Evolutionary conservation across 106 monocot genomes (phyloP).

Genomic region (Phalaenopsis equestris): DNA sequence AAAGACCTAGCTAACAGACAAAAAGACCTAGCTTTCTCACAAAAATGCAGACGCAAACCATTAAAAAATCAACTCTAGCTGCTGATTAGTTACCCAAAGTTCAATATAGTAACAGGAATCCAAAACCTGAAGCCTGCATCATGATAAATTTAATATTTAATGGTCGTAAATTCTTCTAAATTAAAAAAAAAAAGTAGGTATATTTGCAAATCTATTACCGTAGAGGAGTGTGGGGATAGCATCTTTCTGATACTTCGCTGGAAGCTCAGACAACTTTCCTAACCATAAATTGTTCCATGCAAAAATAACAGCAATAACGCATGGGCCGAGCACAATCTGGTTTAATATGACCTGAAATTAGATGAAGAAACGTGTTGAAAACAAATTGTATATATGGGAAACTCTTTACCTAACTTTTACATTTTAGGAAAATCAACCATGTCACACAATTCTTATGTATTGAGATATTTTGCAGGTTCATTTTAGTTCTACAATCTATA

Average conservation of each 20-base stretch:
- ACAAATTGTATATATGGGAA: background rate
- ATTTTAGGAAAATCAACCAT: no score
- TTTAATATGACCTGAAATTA: slow-evolving; percentile 72
- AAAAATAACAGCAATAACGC: slow-evolving; percentile 94
- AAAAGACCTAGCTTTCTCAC: background rate
- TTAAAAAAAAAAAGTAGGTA: slow-evolving; percentile 3
- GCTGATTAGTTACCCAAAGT: slow-evolving; percentile 50
- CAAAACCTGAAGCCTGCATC: slow-evolving; percentile 88
- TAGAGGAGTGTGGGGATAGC: slow-evolving; percentile 84
- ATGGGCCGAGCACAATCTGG: slow-evolving; percentile 93
- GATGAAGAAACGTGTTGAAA: background rate
- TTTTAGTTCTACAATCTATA: no score
- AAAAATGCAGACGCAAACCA: background rate
- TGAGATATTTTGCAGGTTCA: no score
- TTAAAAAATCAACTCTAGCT: background rate
- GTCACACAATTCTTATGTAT: no score
- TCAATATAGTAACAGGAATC: slow-evolving; percentile 82
- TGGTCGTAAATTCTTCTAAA: background rate
- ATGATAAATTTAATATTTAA: slow-evolving; percentile 10
- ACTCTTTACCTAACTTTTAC: background rate
- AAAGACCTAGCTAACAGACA: no score
- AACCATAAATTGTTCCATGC: slow-evolving; percentile 94
- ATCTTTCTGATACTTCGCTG: slow-evolving; percentile 77
- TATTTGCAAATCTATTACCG: slow-evolving; percentile 31
- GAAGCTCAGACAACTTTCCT: slow-evolving; percentile 62